Evolutionary conservation across 1,284 basidiomycete species (phyloP).

Genomic region (Cryptococcus jaspeensis): DNA sequence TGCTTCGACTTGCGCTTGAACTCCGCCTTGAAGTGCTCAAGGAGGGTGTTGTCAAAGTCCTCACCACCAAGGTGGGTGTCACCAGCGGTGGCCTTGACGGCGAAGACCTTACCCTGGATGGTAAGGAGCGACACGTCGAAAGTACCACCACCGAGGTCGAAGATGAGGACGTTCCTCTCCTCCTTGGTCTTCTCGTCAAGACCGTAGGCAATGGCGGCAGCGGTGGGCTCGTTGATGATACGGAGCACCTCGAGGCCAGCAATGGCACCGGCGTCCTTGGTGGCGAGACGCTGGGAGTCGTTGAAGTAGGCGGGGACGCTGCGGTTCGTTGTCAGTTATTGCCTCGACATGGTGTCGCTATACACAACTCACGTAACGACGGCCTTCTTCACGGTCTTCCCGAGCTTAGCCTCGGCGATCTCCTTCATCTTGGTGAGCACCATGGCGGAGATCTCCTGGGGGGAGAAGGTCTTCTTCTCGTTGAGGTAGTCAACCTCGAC

Average conservation of each 20-base stretch:
- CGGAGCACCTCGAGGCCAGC: constrained; percentile 66
- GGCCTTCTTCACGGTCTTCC: constrained; percentile 64
- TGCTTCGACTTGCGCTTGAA: constrained; percentile 75
- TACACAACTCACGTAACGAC: constrained; percentile 59
- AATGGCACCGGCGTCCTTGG: constrained; percentile 63
- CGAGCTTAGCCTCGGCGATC: constrained; percentile 64
- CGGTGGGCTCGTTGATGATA: constrained; percentile 66
- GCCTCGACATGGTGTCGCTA: no score
- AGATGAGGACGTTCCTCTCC: constrained; percentile 99
- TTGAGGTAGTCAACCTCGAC: constrained; percentile 84
- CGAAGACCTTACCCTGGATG: constrained; percentile 64
- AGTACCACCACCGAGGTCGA: constrained; percentile 94
- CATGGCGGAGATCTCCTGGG: constrained; percentile 82
- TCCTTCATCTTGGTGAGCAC: constrained; percentile 98
- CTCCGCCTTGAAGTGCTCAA: constrained; percentile 75
- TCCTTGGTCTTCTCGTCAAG: constrained; percentile 72
- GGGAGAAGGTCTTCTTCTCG: constrained; percentile 73
- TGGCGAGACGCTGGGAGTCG: constrained; percentile 66
- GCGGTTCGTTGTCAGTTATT: constrained; percentile 9
- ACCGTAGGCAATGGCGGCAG: constrained; percentile 59
- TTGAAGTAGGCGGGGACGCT: constrained; percentile 73
- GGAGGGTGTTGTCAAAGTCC: constrained; percentile 97
- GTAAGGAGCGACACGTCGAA: constrained; percentile 66
- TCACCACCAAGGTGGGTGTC: constrained; percentile 99
- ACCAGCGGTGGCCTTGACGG: constrained; percentile 79